Base-by-base conservation (phyloP, 164 flowering plant species). In the Nymphaea thermarum region DNA sequence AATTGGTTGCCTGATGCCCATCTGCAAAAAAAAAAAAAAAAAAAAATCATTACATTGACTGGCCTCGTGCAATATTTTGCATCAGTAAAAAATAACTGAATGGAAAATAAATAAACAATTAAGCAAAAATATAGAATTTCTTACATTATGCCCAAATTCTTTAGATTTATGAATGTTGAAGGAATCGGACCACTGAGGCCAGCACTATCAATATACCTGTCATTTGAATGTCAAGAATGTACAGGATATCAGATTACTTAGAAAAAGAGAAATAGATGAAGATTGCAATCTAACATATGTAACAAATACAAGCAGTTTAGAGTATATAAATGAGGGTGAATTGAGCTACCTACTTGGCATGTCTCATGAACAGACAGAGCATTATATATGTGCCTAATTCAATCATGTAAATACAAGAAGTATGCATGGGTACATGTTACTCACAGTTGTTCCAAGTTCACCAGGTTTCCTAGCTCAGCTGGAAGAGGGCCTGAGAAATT, bases 401-500 rank as follows among this genome's bases (percentile, higher is more conserved):
- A 47, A 47, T 2, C 7, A 47, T 6, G 55, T 47, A 3, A 47
- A 14, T 7, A 47, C 55, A 45, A 45, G 53, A 5, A 45, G 5
- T 5, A 45, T 45, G 10, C 10, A 5, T 5, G 53, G 10, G 53
- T 5, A 5, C 7, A 45, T 45, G 53, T 45, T 5, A 63, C 86
- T 71, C 75, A 82, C 86, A 81, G 25, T 68, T 77, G 67, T 65
- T 77, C 71, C 17, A 85, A 72, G 4, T 65, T 77, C 55, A 65
- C 71, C 43, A 84, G 66, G 42, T 78, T 79, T 41, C 88, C 88
- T 55, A 84, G 77, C 73, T 81, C 81, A 16, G 76, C 67, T 61
- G 88, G 88, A 17, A 84, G 77, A 59, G 82, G 44, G 25, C 88
- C 88, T 16, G 80, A 71, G 80, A 84, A 84, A 66, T 81, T 77